Base-by-base conservation (phyloP, 345 rosid species). In the Bruguiera parviflora region DNA sequence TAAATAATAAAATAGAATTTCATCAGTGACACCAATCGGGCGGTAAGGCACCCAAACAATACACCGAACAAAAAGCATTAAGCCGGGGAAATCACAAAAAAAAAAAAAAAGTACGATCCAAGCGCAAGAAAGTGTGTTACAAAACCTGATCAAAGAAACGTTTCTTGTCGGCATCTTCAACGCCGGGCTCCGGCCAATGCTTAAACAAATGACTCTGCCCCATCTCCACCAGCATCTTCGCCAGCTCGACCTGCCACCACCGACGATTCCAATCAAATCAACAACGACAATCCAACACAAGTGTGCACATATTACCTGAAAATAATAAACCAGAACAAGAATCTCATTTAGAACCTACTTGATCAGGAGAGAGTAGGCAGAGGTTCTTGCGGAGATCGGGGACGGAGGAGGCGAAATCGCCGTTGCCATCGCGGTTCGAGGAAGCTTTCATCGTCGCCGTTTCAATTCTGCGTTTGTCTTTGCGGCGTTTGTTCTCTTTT, bases 151-250 rank as follows among this genome's bases (percentile, higher is more conserved):
- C 82, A 18, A 91, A 87, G 31, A 94, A 80, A 0, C 76, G 81
- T 56, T 75, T 80, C 83, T 94, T 94, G 58, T 84, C 82, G 21
- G 77, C 72, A 53, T 89, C 97, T 53, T 81, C 87, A 35, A 83
- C 84, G 20, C 98, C 96, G 8, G 86, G 89, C 57, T 76, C 88
- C 16, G 93, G 68, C 98, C 98, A 94, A 58, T 88, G 83, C 73
- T 72, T 68, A 71, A 94, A 91, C 75, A 91, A 71, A 76, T 87
- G 93, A 71, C 55, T 73, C 90, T 94, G 98, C 32, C 86, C 90
- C 81, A 80, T 81, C 72, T 87, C 89, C 56, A 86, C 58, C 69
- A 94, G 58, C 78, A 85, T 77, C 84, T 86, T 86, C 11, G 96
- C 96, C 85, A 94, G 73, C 74, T 85, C 88, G 70, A 88, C 69